phyloP scores from a whole-genome alignment of 192 early-diverging fungal genomes.

The Coemansia furcata region DNA sequence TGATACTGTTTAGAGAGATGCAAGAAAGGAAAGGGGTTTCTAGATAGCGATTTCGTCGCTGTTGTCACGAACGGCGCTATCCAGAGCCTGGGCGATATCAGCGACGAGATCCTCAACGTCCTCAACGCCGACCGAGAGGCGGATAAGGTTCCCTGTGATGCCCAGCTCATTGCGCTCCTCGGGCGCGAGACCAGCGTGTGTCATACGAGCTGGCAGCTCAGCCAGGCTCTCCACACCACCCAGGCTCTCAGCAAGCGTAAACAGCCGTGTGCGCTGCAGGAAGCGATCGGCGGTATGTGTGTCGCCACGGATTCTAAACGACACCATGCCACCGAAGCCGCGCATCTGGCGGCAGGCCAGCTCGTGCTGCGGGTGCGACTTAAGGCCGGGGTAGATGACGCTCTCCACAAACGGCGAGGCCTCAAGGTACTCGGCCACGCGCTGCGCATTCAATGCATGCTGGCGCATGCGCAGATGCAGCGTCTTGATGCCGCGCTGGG shows the following conservation, averaged over 20 bases:
- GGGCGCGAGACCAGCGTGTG: constrained; percentile 84
- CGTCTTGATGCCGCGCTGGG: constrained; percentile 93
- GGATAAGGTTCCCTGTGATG: constrained; percentile 90
- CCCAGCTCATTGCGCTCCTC: constrained; percentile 83
- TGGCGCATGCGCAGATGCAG: constrained; percentile 92
- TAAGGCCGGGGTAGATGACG: constrained; percentile 93
- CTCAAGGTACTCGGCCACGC: constrained; percentile 79
- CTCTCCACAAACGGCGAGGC: constrained; percentile 66
- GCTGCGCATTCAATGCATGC: constrained; percentile 82
- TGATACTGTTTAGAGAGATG: no score
- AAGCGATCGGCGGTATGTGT: constrained; percentile 80
- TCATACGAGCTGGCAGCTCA: constrained; percentile 95
- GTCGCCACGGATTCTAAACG: constrained; percentile 86
- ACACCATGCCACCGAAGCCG: constrained; percentile 97
- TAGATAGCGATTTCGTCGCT: constrained; percentile 5
- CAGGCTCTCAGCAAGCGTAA: constrained; percentile 94
- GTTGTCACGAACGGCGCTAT: constrained; percentile 51
- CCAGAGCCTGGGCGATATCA: constrained; percentile 74
- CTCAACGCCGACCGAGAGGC: constrained; percentile 93
- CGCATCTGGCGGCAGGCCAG: constrained; percentile 84
- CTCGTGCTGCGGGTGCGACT: constrained; percentile 87
- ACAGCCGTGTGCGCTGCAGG: constrained; percentile 73
- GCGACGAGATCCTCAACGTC: constrained; percentile 80
- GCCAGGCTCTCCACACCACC: constrained; percentile 95
- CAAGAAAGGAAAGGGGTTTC: neutral